These are phyloP conservation scores for Leishmania tropica DNA, from an alignment of 208 protist genomes.

Conservation along the genomic window DNA sequence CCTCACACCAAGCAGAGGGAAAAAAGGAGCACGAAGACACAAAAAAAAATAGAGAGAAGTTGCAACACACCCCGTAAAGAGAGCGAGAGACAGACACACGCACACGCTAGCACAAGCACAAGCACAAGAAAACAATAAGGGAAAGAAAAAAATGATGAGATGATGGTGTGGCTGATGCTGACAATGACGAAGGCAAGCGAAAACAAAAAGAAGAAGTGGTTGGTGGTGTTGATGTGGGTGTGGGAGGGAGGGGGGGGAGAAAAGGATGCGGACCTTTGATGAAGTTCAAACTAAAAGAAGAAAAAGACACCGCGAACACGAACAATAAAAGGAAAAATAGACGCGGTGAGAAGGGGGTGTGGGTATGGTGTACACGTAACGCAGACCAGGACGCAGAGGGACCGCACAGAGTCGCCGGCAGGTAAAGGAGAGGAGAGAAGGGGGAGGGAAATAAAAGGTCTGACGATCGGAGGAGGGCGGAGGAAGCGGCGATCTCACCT, in stretches of 20 bases:
- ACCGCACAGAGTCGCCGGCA: not conserved
- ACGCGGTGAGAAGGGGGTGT: not conserved
- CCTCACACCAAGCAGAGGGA: not conserved
- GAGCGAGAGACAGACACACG: not conserved
- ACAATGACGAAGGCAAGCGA: not conserved
- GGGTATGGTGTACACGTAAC: not conserved
- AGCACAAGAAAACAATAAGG: not conserved
- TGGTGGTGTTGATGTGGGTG: not conserved
- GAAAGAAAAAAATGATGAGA: not conserved
- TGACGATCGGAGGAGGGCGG: not conserved
- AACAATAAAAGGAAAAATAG: not conserved
- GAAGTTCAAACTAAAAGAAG: not conserved
- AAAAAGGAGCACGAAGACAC: not conserved
- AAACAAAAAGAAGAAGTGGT: not conserved
- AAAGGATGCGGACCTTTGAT: not conserved
- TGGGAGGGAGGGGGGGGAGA: not conserved
- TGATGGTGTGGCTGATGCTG: not conserved
- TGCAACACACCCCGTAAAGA: not conserved
- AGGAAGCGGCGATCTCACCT: not conserved
- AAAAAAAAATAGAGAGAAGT: not conserved
- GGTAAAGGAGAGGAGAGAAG: not conserved
- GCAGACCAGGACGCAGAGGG: not conserved
- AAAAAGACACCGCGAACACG: not conserved
- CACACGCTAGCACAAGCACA: constrained; percentile 2
- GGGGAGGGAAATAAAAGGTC: not conserved